phyloP scores from a whole-genome alignment of 257 asterid species.

The Nyctanthes arbortristis region DNA sequence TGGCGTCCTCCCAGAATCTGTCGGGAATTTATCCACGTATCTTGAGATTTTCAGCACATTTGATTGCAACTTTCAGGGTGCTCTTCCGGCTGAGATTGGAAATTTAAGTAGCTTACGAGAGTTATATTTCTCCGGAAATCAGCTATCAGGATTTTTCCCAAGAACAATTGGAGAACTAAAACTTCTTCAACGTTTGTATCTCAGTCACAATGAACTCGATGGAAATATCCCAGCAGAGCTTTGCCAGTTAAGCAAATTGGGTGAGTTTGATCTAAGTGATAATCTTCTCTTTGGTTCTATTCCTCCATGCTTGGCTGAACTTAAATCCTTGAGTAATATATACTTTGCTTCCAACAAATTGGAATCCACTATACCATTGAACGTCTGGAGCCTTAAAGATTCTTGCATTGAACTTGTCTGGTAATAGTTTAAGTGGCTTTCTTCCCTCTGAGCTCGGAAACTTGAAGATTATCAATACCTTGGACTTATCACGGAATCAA shows the following conservation, averaged over 20 bases:
- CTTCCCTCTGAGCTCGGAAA: slow-evolving; percentile 35
- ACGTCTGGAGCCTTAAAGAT: slow-evolving; percentile 45
- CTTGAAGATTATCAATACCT: slow-evolving; percentile 21
- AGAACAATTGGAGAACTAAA: slow-evolving; percentile 33
- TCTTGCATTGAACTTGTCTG: slow-evolving; percentile 45
- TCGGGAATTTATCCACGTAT: slow-evolving; percentile 46
- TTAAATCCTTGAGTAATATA: slow-evolving; percentile 40
- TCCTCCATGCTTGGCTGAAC: no score
- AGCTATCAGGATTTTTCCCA: slow-evolving; percentile 43
- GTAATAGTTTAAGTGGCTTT: slow-evolving; percentile 40
- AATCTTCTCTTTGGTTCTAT: no score
- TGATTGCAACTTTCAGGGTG: slow-evolving; percentile 35
- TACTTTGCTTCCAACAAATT: slow-evolving; percentile 43
- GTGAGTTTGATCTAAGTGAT: no score
- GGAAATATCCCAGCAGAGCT: no score
- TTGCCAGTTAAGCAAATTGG: no score
- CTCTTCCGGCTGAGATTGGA: slow-evolving; percentile 46
- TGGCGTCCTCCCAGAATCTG: slow-evolving; percentile 45
- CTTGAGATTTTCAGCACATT: slow-evolving; percentile 30
- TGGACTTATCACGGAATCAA: slow-evolving; percentile 52
- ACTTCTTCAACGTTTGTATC: slow-evolving; percentile 43
- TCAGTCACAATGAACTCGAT: slow-evolving; percentile 45
- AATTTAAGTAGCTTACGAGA: no score
- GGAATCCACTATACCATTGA: no score
- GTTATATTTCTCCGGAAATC: slow-evolving; percentile 38